Conservation (phyloP, 495 filamentous ascomycete species). For the Friedmanniomyces endolithicus region DNA sequence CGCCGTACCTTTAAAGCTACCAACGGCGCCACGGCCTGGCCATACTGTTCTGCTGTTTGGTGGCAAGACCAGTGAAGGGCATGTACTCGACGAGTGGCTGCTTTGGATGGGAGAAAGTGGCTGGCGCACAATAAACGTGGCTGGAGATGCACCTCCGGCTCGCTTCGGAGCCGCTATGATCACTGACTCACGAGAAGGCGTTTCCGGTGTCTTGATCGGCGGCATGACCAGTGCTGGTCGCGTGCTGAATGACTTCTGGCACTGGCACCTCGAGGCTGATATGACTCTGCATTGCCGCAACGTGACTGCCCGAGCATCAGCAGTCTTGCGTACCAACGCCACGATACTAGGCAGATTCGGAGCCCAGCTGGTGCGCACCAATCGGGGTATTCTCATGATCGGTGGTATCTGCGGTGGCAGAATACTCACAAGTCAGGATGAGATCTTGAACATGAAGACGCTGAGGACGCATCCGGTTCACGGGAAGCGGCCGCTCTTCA, state of each 20-base stretch:
- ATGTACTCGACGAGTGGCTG: conserved; percentile 47
- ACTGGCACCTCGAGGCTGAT: conserved; percentile 38
- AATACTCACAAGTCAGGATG: conserved; percentile 19
- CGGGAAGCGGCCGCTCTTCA: conserved; percentile 45
- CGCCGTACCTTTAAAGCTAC: conserved; percentile 39
- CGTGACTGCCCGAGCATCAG: conserved; percentile 12
- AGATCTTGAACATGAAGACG: conserved; percentile 23
- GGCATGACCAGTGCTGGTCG: conserved; percentile 51
- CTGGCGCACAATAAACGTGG: conserved; percentile 39
- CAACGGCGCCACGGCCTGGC: conserved; percentile 16
- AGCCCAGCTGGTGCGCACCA: conserved; percentile 32
- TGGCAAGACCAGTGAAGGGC: conserved; percentile 50
- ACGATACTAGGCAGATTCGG: conserved; percentile 31
- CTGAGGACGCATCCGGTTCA: conserved; percentile 12
- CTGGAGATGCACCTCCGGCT: conserved; percentile 32
- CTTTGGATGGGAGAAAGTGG: conserved; percentile 46
- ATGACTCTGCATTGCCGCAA: conserved; percentile 19
- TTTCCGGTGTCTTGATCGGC: conserved; percentile 49
- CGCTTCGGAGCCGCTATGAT: conserved; percentile 51
- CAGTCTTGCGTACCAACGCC: conserved; percentile 11
- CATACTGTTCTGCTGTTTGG: conserved; percentile 49
- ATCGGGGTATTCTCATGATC: conserved; percentile 35
- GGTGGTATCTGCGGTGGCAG: conserved; percentile 36
- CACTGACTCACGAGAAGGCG: conserved; percentile 21
- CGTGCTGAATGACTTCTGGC: conserved; percentile 45